Percentiles rank a stretch among this genome's conserved stretches.
These are phyloP conservation scores for Paspalum vaginatum DNA, from an alignment of 176 grass and related monocot genomes.

Conservation along the genomic window DNA sequence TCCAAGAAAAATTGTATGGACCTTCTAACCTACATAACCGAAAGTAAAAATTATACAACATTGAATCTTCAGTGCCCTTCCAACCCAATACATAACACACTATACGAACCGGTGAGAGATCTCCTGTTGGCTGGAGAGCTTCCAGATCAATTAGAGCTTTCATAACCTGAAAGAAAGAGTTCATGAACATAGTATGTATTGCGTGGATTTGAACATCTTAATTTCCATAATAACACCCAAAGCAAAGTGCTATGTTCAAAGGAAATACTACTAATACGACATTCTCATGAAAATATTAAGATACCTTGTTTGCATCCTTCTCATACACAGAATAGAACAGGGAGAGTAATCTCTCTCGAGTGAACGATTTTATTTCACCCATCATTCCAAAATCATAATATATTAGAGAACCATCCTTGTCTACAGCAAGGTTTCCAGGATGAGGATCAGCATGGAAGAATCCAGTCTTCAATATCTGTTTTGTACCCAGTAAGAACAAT, in stretches of 20 bases:
- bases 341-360: slow-evolving; percentile 85
- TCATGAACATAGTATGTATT: slow-evolving; percentile 6
- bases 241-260: slow-evolving; percentile 5
- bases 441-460: slow-evolving; percentile 99
- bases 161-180: slow-evolving; percentile 69
- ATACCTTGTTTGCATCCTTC: slow-evolving; percentile 97
- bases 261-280: not conserved
- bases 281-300: slow-evolving; percentile 16
- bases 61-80: not conserved
- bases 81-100: slow-evolving; percentile 28
- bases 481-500: slow-evolving; percentile 39
- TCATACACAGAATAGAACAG: slow-evolving; percentile 97
- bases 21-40: slow-evolving; percentile 75
- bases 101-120: slow-evolving; percentile 82
- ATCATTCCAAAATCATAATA: slow-evolving; percentile 99
- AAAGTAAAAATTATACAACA: slow-evolving; percentile 18
- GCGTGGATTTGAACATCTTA: slow-evolving; percentile 20
- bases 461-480: slow-evolving; percentile 89
- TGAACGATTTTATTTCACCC: slow-evolving; percentile 98
- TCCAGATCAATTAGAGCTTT: slow-evolving; percentile 91
- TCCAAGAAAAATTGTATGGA: slow-evolving; percentile 95
- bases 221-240: slow-evolving; percentile 20
- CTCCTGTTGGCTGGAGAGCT: slow-evolving; percentile 89
- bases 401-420: slow-evolving; percentile 81
- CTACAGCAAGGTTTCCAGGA: slow-evolving; percentile 96